Percentiles rank a stretch among this genome's conserved stretches.
phyloP scores from a whole-genome alignment of 2,329 filamentous ascomycete genomes.

The Knufia fluminis region DNA sequence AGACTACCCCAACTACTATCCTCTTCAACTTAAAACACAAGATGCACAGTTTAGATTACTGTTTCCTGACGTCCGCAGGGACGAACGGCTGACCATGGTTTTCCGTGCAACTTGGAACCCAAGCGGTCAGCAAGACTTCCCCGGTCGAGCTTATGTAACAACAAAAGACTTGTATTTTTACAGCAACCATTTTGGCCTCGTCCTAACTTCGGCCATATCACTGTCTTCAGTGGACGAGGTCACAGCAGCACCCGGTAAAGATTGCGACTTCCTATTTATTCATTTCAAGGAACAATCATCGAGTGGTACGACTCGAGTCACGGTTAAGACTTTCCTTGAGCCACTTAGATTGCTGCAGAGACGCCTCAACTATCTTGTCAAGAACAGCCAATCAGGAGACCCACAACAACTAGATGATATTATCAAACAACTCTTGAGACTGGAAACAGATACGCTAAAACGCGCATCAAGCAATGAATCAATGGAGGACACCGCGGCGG shows the following conservation, averaged over 20 bases:
- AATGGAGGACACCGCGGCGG: slow-evolving; percentile 72
- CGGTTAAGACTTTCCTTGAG: slow-evolving; percentile 87
- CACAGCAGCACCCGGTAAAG: slow-evolving; percentile 76
- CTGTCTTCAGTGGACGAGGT: slow-evolving; percentile 76
- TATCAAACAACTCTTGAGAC: slow-evolving; percentile 61
- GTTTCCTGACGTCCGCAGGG: slow-evolving; percentile 68
- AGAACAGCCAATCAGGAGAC: slow-evolving; percentile 65
- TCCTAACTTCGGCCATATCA: slow-evolving; percentile 69
- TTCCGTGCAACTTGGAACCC: slow-evolving; percentile 86
- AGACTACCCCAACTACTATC: slow-evolving; percentile 65
- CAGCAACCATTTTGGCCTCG: slow-evolving; percentile 84
- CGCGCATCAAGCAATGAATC: slow-evolving; percentile 71
- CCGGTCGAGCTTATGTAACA: slow-evolving; percentile 80
- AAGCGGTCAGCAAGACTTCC: slow-evolving; percentile 66
- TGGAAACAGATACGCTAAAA: slow-evolving; percentile 55
- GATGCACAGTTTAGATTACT: slow-evolving; percentile 88
- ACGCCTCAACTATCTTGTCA: slow-evolving; percentile 75
- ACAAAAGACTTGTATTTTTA: slow-evolving; percentile 88
- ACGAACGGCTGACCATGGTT: slow-evolving; percentile 80
- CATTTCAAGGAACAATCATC: slow-evolving; percentile 60
- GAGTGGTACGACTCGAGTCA: slow-evolving; percentile 60
- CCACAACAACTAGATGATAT: slow-evolving; percentile 60
- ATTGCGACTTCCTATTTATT: slow-evolving; percentile 87
- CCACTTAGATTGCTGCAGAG: slow-evolving; percentile 72
- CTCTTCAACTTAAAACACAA: slow-evolving; percentile 70